phyloP scores from a whole-genome alignment of 805 yeast genomes.

The Ogataea zsoltii region DNA sequence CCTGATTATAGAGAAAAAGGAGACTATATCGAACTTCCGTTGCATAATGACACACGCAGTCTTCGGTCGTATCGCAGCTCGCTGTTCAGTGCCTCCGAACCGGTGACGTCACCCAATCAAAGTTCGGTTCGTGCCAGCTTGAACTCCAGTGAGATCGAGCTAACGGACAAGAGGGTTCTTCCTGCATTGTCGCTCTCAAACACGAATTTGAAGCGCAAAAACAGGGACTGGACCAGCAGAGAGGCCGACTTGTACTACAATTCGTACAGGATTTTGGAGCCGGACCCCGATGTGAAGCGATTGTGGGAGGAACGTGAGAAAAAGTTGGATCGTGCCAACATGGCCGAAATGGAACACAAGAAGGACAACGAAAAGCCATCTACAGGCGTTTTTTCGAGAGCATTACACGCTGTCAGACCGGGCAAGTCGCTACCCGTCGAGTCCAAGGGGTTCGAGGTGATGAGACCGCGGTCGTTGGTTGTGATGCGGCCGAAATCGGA shows the following conservation, averaged over 20 bases:
- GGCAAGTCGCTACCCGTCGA: neutral
- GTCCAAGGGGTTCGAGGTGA: constrained; percentile 30
- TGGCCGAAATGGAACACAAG: constrained; percentile 10
- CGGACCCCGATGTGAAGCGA: constrained; percentile 52
- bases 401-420: neutral
- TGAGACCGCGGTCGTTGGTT: constrained; percentile 28
- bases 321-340: constrained; percentile 23
- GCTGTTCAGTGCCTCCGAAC: constrained; percentile 1
- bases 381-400: constrained; percentile 1
- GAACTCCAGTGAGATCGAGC: constrained; percentile 21
- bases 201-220: constrained; percentile 14
- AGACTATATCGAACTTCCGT: constrained; percentile 24
- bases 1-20: constrained; percentile 25
- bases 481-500: neutral
- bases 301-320: constrained; percentile 52
- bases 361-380: neutral
- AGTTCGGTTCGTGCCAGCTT: constrained; percentile 10
- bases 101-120: neutral
- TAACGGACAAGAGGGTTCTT: constrained; percentile 28
- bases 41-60: constrained; percentile 13
- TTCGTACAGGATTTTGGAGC: constrained; percentile 39
- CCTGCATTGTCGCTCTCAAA: constrained; percentile 21
- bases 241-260: constrained; percentile 58
- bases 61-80: constrained; percentile 2
- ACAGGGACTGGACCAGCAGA: constrained; percentile 53